Evolutionary conservation across 139 green algal genomes (phyloP).

Genomic region (Diplosphaera chodatii): DNA sequence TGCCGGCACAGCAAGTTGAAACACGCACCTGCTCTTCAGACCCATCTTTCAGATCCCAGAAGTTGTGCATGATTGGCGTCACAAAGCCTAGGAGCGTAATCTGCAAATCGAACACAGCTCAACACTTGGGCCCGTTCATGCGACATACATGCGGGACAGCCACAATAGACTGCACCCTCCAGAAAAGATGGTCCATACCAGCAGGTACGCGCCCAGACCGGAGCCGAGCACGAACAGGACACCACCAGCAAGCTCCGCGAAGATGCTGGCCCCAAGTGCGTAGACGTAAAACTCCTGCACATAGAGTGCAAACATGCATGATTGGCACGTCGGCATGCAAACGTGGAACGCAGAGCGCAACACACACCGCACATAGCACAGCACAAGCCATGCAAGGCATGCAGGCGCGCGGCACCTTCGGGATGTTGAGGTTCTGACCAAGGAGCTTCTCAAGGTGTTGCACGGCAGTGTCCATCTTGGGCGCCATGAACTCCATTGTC

Average conservation of each 20-base stretch:
- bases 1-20: too few relatives aligned
- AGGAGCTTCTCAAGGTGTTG: neutral
- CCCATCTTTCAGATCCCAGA: slow-evolving; percentile 23
- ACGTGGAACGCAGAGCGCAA: too few relatives aligned
- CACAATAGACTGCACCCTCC: too few relatives aligned
- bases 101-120: slow-evolving; percentile 4
- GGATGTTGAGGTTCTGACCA: neutral
- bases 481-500: slow-evolving; percentile 13
- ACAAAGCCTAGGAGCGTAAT: slow-evolving; percentile 15
- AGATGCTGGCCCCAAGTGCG: slow-evolving; percentile 10
- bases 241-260: slow-evolving; percentile 22
- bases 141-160: too few relatives aligned
- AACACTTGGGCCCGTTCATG: too few relatives aligned
- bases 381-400: too few relatives aligned
- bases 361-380: too few relatives aligned
- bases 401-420: slow-evolving; percentile 2
- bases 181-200: slow-evolving; percentile 14
- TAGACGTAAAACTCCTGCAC: slow-evolving; percentile 18
- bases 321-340: too few relatives aligned
- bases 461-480: slow-evolving; percentile 31
- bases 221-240: slow-evolving; percentile 23
- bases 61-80: slow-evolving; percentile 36
- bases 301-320: too few relatives aligned
- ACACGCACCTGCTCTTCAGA: neutral
- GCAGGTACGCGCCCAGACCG: slow-evolving; percentile 8